phyloP scores from a whole-genome alignment of 495 filamentous ascomycete genomes.

The Penicillium tannophilum region DNA sequence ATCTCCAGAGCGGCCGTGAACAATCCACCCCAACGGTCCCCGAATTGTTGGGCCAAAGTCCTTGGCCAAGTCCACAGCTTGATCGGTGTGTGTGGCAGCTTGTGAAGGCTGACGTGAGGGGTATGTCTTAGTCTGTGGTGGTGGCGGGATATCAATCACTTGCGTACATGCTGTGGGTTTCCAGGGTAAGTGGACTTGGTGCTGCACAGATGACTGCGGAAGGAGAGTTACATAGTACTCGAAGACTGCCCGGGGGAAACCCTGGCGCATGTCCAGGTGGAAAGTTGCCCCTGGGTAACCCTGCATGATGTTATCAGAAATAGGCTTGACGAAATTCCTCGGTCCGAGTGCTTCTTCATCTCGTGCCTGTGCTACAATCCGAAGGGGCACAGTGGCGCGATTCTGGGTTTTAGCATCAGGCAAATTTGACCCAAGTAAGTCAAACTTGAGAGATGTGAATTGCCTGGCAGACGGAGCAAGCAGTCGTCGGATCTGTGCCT shows the following conservation, averaged over 20 bases:
- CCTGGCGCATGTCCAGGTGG: conserved; percentile 42
- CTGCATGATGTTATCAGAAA: conserved; percentile 46
- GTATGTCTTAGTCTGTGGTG: conserved; percentile 33
- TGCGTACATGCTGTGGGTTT: conserved; percentile 27
- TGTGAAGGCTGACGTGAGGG: conserved; percentile 39
- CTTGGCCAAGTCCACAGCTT: conserved; percentile 14
- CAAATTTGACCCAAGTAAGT: conserved; percentile 33
- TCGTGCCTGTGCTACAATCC: conserved; percentile 42
- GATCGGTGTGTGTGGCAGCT: conserved; percentile 14
- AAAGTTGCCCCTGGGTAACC: conserved; percentile 46
- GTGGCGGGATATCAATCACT: conserved; percentile 35
- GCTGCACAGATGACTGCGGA: conserved; percentile 39
- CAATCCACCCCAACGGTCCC: conserved; percentile 49
- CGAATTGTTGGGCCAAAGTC: conserved; percentile 45
- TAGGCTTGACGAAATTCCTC: conserved; percentile 35
- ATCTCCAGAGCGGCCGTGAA: conserved; percentile 54
- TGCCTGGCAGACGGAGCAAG: conserved; percentile 23
- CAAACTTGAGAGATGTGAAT: conserved; percentile 36
- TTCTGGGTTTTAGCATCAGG: conserved; percentile 37
- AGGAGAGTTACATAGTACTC: conserved; percentile 49
- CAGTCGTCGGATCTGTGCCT: conserved; percentile 35
- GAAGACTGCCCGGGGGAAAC: conserved; percentile 39
- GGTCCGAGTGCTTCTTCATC: conserved; percentile 38
- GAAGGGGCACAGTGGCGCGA: conserved; percentile 40
- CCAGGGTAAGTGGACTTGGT: conserved; percentile 44